Evolutionary conservation across 352 stramenopile species (phyloP).

Genomic region (Phytophthora citrophthora): DNA sequence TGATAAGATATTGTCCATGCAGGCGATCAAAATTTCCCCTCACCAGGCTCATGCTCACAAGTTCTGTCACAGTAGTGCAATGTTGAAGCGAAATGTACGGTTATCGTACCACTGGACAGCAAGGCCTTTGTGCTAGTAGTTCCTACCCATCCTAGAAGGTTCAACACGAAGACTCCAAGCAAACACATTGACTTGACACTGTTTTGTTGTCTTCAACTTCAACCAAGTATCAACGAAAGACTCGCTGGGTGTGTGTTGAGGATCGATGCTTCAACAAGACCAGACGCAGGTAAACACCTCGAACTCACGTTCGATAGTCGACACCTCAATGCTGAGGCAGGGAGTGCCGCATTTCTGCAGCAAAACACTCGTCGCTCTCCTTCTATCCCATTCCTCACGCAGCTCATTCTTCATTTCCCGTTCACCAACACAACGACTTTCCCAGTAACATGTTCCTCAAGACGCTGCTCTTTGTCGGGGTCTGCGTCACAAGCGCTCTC

Average conservation of each 20-base stretch:
- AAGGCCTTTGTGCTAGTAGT: too few species aligned
- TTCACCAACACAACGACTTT: neutral
- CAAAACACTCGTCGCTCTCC: slow-evolving; percentile 1
- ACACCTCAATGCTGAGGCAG: neutral
- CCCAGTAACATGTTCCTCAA: slow-evolving; percentile 21
- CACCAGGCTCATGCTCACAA: too few species aligned
- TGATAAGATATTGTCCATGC: too few species aligned
- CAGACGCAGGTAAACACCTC: slow-evolving; percentile 11
- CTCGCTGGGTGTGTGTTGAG: slow-evolving; percentile 11
- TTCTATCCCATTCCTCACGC: neutral
- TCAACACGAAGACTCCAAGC: too few species aligned
- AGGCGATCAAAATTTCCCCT: too few species aligned
- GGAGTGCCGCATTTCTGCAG: slow-evolving; percentile 4
- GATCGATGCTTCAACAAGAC: slow-evolving; percentile 12
- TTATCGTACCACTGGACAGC: too few species aligned
- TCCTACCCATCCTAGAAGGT: too few species aligned
- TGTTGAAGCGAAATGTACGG: too few species aligned
- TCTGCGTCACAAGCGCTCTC: slow-evolving; percentile 7
- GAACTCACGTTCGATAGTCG: neutral
- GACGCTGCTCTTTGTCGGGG: slow-evolving; percentile 11
- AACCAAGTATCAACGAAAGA: neutral
- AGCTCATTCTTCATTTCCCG: slow-evolving; percentile 12
- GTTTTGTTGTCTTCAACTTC: slow-evolving; percentile 6
- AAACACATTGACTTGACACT: too few species aligned
- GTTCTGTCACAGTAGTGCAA: too few species aligned